Evolutionary conservation across 352 stramenopile genomes (phyloP).

Genomic region (Globisporangium irregulare): DNA sequence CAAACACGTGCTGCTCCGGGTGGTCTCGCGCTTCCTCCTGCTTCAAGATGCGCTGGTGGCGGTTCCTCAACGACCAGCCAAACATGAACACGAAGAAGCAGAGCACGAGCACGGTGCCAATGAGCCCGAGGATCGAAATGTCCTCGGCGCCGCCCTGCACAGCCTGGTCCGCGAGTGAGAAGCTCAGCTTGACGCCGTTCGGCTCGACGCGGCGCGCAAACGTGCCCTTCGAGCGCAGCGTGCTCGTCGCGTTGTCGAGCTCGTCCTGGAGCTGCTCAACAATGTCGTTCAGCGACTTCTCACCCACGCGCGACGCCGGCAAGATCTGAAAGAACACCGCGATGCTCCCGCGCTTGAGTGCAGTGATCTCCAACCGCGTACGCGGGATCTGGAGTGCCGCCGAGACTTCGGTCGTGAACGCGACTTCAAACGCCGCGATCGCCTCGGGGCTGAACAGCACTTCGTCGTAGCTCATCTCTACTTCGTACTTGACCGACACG

Average conservation of each 20-base stretch:
- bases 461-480: constrained; percentile 77
- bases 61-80: constrained; percentile 53
- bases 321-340: constrained; percentile 66
- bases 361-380: constrained; percentile 53
- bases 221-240: constrained; percentile 59
- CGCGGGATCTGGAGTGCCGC: constrained; percentile 56
- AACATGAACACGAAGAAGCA: constrained; percentile 57
- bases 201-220: constrained; percentile 62
- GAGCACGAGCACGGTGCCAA: constrained; percentile 59
- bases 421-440: constrained; percentile 50
- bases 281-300: constrained; percentile 66
- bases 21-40: constrained; percentile 15
- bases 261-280: constrained; percentile 58
- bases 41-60: constrained; percentile 46
- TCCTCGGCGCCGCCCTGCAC: constrained; percentile 57
- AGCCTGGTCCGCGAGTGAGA: constrained; percentile 63
- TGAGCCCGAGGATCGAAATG: constrained; percentile 58
- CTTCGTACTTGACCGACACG: constrained; percentile 59
- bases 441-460: constrained; percentile 58
- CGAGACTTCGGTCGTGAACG: constrained; percentile 65
- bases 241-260: constrained; percentile 50
- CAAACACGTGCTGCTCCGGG: constrained; percentile 18
- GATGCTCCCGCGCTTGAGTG: constrained; percentile 56
- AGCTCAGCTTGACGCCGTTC: constrained; percentile 60
- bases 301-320: constrained; percentile 48